These are phyloP conservation scores for Protomyces inouyei DNA, from an alignment of 1,139 yeast species.

Conservation along the genomic window DNA sequence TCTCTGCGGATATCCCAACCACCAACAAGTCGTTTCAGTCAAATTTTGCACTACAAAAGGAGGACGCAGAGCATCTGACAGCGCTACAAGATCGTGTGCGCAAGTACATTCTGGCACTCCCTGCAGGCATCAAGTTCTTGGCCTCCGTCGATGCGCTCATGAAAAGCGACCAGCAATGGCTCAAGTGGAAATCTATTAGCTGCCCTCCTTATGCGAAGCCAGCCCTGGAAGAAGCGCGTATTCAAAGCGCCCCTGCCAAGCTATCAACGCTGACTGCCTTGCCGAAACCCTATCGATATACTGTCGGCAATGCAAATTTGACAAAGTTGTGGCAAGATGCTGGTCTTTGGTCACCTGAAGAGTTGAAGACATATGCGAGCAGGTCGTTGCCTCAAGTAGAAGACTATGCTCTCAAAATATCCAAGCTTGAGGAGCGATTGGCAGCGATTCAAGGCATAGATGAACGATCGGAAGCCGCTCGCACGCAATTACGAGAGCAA, in stretches of 20 bases:
- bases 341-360: constrained; percentile 5
- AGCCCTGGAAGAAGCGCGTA: constrained; percentile 9
- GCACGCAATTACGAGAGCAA: constrained; percentile 2
- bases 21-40: constrained; percentile 37
- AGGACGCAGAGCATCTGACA: constrained; percentile 34
- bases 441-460: background rate
- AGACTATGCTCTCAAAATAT: background rate
- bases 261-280: constrained; percentile 27
- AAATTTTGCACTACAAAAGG: constrained; percentile 33
- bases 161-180: constrained; percentile 39
- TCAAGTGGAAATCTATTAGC: constrained; percentile 40
- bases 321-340: constrained; percentile 38
- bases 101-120: constrained; percentile 8
- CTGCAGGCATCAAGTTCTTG: constrained; percentile 33
- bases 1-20: constrained; percentile 33
- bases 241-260: constrained; percentile 35
- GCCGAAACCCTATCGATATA: constrained; percentile 34
- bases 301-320: constrained; percentile 42
- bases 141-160: constrained; percentile 35
- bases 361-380: background rate
- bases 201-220: constrained; percentile 34
- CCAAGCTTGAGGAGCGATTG: background rate
- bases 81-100: constrained; percentile 31
- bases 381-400: background rate
- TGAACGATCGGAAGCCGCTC: background rate